Conservation (phyloP, 2,329 filamentous ascomycete genomes). For the Sclerotinia borealis region DNA sequence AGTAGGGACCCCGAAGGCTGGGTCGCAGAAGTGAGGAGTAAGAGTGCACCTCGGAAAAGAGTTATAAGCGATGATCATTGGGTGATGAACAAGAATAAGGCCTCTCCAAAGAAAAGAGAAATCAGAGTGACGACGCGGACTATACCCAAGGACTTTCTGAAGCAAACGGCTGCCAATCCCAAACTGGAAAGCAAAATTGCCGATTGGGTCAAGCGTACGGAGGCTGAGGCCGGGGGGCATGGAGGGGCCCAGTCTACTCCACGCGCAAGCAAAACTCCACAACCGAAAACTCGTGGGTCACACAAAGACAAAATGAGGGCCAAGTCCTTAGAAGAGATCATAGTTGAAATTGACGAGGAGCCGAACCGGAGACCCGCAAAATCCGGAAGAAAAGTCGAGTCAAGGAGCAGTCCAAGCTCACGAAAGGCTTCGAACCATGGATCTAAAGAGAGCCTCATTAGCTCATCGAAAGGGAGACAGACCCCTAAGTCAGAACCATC, state of each 20-base stretch:
- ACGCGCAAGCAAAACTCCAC: neutral
- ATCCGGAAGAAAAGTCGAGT: neutral
- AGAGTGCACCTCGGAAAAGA: slow-evolving; percentile 66
- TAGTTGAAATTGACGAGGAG: slow-evolving; percentile 8
- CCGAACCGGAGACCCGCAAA: neutral
- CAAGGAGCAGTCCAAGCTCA: slow-evolving; percentile 1
- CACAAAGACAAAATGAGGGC: slow-evolving; percentile 6
- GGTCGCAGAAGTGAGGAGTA: slow-evolving; percentile 20
- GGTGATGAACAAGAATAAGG: slow-evolving; percentile 49
- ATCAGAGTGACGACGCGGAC: slow-evolving; percentile 2
- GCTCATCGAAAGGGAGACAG: slow-evolving; percentile 21
- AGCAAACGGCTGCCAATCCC: slow-evolving; percentile 48
- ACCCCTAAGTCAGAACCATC: slow-evolving; percentile 38
- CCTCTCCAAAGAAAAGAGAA: slow-evolving; percentile 36
- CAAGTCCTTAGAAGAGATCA: slow-evolving; percentile 8
- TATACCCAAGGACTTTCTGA: slow-evolving; percentile 54
- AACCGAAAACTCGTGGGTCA: slow-evolving; percentile 5
- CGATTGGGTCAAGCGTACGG: slow-evolving; percentile 46
- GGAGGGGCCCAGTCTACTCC: neutral
- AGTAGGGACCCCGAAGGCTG: slow-evolving; percentile 30
- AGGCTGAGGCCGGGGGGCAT: neutral
- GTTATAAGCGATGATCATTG: slow-evolving; percentile 93
- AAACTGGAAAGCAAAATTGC: slow-evolving; percentile 53
- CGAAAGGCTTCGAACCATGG: slow-evolving; percentile 18
- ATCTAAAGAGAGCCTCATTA: slow-evolving; percentile 7